phyloP scores from a whole-genome alignment of 2,329 filamentous ascomycete genomes.

The Cucurbitaria berberidis region DNA sequence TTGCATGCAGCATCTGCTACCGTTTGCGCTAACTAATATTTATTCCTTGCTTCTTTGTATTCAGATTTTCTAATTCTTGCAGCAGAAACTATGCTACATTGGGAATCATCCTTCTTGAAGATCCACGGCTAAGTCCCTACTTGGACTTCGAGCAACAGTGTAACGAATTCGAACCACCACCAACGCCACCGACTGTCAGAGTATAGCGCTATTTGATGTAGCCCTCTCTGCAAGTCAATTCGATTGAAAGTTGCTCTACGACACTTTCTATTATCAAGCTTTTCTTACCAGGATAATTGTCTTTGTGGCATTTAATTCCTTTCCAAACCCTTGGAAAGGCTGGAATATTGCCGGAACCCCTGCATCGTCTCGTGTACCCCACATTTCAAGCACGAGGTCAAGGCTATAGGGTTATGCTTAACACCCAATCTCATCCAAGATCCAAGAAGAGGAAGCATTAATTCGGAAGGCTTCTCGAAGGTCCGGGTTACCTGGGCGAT shows the following conservation, averaged over 20 bases:
- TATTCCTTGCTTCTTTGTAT: slow-evolving; percentile 22
- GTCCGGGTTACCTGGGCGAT: slow-evolving; percentile 23
- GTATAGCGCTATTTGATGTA: not conserved
- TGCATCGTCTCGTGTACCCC: slow-evolving; percentile 19
- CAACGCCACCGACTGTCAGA: not conserved
- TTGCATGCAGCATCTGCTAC: slow-evolving; percentile 25
- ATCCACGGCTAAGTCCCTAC: slow-evolving; percentile 4
- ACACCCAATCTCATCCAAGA: slow-evolving; percentile 15
- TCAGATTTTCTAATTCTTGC: slow-evolving; percentile 16
- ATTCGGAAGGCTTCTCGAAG: slow-evolving; percentile 37
- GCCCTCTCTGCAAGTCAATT: not conserved
- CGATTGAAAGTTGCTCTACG: not conserved
- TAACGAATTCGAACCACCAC: slow-evolving; percentile 1
- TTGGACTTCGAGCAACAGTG: slow-evolving; percentile 7
- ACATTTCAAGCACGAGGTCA: slow-evolving; percentile 21
- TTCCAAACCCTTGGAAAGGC: not conserved
- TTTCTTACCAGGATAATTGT: not conserved
- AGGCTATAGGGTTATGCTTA: slow-evolving; percentile 27
- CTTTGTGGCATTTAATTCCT: not conserved
- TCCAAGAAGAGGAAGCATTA: slow-evolving; percentile 22
- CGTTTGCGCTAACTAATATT: slow-evolving; percentile 11
- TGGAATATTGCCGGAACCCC: slow-evolving; percentile 20
- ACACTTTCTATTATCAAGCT: not conserved
- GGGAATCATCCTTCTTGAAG: slow-evolving; percentile 8
- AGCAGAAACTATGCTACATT: slow-evolving; percentile 12